phyloP scores from a whole-genome alignment of 1,284 basidiomycete genomes.

The Moesziomyces aphidis region DNA sequence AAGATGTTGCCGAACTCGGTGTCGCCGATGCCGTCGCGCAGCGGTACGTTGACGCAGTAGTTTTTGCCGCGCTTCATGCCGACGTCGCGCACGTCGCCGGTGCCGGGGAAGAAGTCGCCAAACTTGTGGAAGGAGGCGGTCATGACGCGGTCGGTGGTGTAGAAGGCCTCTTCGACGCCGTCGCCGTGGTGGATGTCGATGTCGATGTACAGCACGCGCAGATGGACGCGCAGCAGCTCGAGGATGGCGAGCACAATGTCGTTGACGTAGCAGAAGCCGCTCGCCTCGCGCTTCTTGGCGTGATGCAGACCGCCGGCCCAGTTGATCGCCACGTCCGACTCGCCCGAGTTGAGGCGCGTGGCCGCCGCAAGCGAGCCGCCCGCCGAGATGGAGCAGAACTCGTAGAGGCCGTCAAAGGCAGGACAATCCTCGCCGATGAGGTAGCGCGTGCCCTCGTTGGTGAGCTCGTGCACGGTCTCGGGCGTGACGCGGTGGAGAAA shows the following conservation, averaged over 20 bases:
- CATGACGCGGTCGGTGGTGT: slow-evolving; percentile 96
- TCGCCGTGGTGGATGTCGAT: slow-evolving; percentile 99
- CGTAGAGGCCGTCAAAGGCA: slow-evolving; percentile 94
- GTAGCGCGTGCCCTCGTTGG: slow-evolving; percentile 75
- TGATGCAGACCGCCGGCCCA: slow-evolving; percentile 99
- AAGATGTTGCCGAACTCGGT: slow-evolving; percentile 76
- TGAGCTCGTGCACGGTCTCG: slow-evolving; percentile 71
- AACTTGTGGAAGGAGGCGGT: slow-evolving; percentile 93
- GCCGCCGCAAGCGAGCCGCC: slow-evolving; percentile 87
- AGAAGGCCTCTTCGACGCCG: slow-evolving; percentile 98
- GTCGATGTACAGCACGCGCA: slow-evolving; percentile 95
- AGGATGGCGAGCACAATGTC: slow-evolving; percentile 71
- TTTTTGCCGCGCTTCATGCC: slow-evolving; percentile 88
- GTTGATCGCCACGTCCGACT: slow-evolving; percentile 92
- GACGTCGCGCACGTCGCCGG: slow-evolving; percentile 76
- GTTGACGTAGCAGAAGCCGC: slow-evolving; percentile 97
- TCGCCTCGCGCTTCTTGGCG: slow-evolving; percentile 96
- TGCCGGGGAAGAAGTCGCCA: slow-evolving; percentile 97
- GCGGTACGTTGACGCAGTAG: slow-evolving; percentile 91
- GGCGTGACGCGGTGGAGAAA: slow-evolving; percentile 88
- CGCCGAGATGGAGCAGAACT: slow-evolving; percentile 96
- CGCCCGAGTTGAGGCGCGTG: slow-evolving; percentile 81
- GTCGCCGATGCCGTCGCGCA: slow-evolving; percentile 94
- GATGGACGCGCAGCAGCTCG: slow-evolving; percentile 71
- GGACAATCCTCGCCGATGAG: slow-evolving; percentile 89